These are phyloP conservation scores for Calonectria leucothoes DNA, from an alignment of 2,329 filamentous ascomycete species.

Conservation along the genomic window DNA sequence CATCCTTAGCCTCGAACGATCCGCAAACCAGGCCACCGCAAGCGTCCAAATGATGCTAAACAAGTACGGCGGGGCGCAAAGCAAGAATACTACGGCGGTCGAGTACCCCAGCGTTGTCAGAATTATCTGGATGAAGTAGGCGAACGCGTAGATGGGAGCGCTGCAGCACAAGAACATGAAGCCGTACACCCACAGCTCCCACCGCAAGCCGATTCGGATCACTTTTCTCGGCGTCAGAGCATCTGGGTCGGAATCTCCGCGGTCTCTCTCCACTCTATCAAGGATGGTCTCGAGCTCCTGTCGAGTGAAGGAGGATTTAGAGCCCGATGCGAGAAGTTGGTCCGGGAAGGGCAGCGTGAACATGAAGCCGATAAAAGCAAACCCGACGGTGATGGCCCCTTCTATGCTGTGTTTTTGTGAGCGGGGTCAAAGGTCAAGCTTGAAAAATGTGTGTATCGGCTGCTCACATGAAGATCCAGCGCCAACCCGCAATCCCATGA, in stretches of 20 bases:
- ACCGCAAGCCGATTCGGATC: slow-evolving; percentile 46
- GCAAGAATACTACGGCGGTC: slow-evolving; percentile 44
- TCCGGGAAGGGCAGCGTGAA: slow-evolving; percentile 25
- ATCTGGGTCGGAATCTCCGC: slow-evolving; percentile 53
- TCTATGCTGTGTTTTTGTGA: slow-evolving; percentile 7
- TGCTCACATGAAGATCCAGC: slow-evolving; percentile 48
- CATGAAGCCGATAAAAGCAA: slow-evolving; percentile 9
- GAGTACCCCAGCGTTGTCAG: slow-evolving; percentile 49
- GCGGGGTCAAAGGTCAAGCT: not conserved
- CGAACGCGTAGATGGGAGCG: slow-evolving; percentile 69
- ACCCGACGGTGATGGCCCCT: not conserved
- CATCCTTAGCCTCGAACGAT: slow-evolving; percentile 43
- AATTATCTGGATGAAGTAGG: slow-evolving; percentile 73
- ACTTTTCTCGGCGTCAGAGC: slow-evolving; percentile 49
- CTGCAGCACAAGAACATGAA: slow-evolving; percentile 58
- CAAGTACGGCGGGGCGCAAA: slow-evolving; percentile 51
- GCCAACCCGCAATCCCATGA: slow-evolving; percentile 58
- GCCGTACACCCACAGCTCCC: slow-evolving; percentile 56
- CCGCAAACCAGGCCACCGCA: slow-evolving; percentile 47
- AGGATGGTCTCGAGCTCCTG: slow-evolving; percentile 43
- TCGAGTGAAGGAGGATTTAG: slow-evolving; percentile 35
- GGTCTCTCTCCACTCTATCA: slow-evolving; percentile 52
- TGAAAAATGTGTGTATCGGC: too few species aligned
- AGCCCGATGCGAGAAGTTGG: slow-evolving; percentile 21
- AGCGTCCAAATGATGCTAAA: slow-evolving; percentile 47